Evolutionary conservation across 768 basidiomycete species (phyloP).

Genomic region (Favolaschia claudopus): DNA sequence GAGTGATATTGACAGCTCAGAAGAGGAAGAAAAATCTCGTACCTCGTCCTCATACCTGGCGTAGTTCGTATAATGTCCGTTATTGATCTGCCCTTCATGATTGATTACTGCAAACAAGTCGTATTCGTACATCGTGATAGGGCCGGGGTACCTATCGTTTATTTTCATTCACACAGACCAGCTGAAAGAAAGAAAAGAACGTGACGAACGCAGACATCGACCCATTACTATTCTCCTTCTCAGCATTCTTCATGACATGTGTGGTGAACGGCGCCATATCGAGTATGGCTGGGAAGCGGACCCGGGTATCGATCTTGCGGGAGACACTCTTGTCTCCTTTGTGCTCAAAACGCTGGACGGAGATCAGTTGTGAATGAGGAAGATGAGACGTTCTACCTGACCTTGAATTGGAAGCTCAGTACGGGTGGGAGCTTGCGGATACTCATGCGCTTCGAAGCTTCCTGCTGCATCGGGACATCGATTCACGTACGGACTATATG

Average conservation of each 20-base stretch:
- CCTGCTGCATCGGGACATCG: conserved; percentile 44
- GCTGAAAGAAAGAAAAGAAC: background rate
- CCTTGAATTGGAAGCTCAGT: conserved; percentile 94
- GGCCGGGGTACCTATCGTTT: conserved; percentile 51
- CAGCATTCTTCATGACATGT: conserved; percentile 56
- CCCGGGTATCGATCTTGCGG: conserved; percentile 82
- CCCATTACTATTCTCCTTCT: conserved; percentile 46
- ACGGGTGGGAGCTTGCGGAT: conserved; percentile 87
- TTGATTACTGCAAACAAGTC: conserved; percentile 93
- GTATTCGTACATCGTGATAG: conserved; percentile 81
- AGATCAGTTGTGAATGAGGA: background rate
- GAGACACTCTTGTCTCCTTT: conserved; percentile 77
- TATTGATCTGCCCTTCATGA: conserved; percentile 93
- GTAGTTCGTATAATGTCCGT: conserved; percentile 92
- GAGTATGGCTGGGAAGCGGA: conserved; percentile 81
- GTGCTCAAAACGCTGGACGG: conserved; percentile 86
- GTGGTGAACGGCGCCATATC: conserved; percentile 91
- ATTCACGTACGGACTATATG: background rate
- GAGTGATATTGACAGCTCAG: conserved; percentile 5
- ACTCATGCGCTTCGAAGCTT: conserved; percentile 84
- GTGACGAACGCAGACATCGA: conserved; percentile 36
- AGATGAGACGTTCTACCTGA: conserved; percentile 37
- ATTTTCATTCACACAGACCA: background rate
- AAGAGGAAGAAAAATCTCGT: conserved; percentile 34
- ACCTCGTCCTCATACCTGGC: conserved; percentile 86